Evolutionary conservation across 352 stramenopile species (phyloP).

Genomic region (Thraustochytrium sp.): DNA sequence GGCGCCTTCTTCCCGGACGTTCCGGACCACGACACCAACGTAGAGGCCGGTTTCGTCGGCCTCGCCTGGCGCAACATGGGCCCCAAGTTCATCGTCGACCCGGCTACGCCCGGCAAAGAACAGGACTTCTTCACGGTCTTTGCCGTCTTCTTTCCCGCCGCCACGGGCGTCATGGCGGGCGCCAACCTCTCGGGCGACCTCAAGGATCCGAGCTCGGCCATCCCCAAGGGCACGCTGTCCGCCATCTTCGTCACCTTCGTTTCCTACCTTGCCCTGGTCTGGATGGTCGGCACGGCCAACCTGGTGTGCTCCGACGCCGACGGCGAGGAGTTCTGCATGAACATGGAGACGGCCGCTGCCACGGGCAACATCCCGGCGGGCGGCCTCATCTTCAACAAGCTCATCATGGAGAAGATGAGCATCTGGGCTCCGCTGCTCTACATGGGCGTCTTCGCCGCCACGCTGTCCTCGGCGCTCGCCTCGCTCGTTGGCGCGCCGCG

Average conservation of each 20-base stretch:
- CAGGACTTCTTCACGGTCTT: slow-evolving; percentile 43
- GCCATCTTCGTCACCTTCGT: slow-evolving; percentile 61
- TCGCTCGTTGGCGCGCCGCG: slow-evolving; percentile 65
- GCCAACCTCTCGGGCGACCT: slow-evolving; percentile 70
- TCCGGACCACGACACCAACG: slow-evolving; percentile 43
- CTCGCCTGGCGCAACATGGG: slow-evolving; percentile 41
- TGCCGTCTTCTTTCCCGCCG: slow-evolving; percentile 69
- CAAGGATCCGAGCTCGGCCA: slow-evolving; percentile 58
- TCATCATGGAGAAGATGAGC: slow-evolving; percentile 60
- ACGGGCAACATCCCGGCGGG: slow-evolving; percentile 50
- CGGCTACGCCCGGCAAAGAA: slow-evolving; percentile 52
- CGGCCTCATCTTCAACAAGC: slow-evolving; percentile 47
- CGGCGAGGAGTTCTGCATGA: background rate
- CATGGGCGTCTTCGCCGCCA: slow-evolving; percentile 64
- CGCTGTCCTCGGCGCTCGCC: slow-evolving; percentile 64
- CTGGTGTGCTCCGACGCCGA: slow-evolving; percentile 37
- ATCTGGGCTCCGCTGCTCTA: slow-evolving; percentile 61
- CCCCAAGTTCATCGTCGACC: slow-evolving; percentile 59
- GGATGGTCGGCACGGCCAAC: slow-evolving; percentile 60
- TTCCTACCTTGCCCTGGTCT: slow-evolving; percentile 64
- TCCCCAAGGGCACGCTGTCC: slow-evolving; percentile 63
- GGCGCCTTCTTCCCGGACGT: slow-evolving; percentile 51
- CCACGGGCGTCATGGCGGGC: slow-evolving; percentile 73
- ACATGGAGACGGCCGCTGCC: slow-evolving; percentile 53
- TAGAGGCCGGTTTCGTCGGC: slow-evolving; percentile 62